phyloP scores from a whole-genome alignment of 805 yeast genomes.

The Candida chauliodis region DNA sequence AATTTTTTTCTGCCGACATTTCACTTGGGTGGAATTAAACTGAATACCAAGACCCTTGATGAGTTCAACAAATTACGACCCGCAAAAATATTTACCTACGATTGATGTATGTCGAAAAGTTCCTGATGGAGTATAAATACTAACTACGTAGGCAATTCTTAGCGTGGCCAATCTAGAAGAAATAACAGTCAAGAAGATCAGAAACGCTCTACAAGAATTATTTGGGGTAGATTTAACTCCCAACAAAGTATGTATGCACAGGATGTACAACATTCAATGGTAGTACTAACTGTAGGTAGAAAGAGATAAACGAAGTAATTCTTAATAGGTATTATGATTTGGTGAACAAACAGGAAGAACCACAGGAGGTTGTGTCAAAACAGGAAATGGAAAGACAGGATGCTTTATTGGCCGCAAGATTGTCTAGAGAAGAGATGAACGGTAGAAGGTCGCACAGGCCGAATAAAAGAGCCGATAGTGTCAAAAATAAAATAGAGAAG shows the following conservation, averaged over 20 bases:
- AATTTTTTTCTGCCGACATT: not conserved
- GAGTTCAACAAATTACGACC: conserved; percentile 8
- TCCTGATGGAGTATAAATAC: too few relatives aligned
- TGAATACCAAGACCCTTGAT: too few relatives aligned
- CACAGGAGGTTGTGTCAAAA: conserved; percentile 17
- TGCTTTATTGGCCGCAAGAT: conserved; percentile 47
- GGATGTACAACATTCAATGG: not conserved
- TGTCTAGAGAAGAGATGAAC: conserved; percentile 33
- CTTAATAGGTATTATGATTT: conserved; percentile 52
- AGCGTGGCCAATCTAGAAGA: conserved; percentile 66
- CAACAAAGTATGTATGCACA: conserved; percentile 36
- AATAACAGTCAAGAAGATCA: conserved; percentile 66
- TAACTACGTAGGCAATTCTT: conserved; percentile 57
- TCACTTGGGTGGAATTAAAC: not conserved
- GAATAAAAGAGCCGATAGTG: conserved; percentile 10
- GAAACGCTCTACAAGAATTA: conserved; percentile 69
- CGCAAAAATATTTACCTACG: conserved; percentile 50
- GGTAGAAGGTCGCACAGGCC: conserved; percentile 15
- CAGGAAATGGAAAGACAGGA: conserved; percentile 46
- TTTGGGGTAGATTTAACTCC: conserved; percentile 52
- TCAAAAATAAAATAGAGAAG: conserved; percentile 12
- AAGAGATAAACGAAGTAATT: conserved; percentile 57
- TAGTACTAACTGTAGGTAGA: conserved; percentile 26
- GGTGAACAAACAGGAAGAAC: conserved; percentile 36
- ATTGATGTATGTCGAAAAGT: conserved; percentile 61